Base-by-base conservation (phyloP, 495 filamentous ascomycete genomes). In the Hypomontagnella submonticulosa region DNA sequence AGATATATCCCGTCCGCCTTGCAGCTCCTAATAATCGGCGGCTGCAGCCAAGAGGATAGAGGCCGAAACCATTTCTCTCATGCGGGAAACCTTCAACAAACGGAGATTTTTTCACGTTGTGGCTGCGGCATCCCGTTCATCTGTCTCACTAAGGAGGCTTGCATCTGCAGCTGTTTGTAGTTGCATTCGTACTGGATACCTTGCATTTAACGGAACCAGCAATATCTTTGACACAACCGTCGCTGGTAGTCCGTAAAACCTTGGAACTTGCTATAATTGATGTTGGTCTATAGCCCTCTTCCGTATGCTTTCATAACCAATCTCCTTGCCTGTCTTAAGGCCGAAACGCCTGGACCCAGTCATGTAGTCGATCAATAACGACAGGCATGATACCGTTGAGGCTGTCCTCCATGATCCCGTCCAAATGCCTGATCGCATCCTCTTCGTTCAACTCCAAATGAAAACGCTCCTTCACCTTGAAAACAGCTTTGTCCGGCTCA, bases 381-480 rank as follows among this genome's bases (percentile, higher is more conserved):
- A 96, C 92, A 4, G 93, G 92, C 66, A 93, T 89, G 48, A 96
- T 87, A 32, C 90, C 91, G 75, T 90, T 92, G 38, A 93, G 85
- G 63, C 91, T 96, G 71, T 96, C 92, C 55, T 92, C 88, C 73
- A 98, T 97, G 51, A 98, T 80, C 57, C 85, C 84, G 70, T 94
- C 93, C 70, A 98, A 90, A 70, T 91, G 85, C 57, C 89, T 83
- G 38, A 96, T 91, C 10, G 94, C 93, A 67, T 98, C 94, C 75
- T 97, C 96, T 74, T 99, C 95, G 37, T 84, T 90, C 83, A 96
- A 85, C 76, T 97, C 95, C 32, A 98, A 72, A 72, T 93, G 90
- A 71, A 99, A 97, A 19, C 96, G 81, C 71, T 99, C 96, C 73
- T 92, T 89, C 13, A 99, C 94, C 77, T 98, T 99, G 71, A 91